Evolutionary conservation across 2,329 filamentous ascomycete genomes (phyloP), one percentile per base, ranked within the genome.

Genomic region (Calonectria pteridis): DNA sequence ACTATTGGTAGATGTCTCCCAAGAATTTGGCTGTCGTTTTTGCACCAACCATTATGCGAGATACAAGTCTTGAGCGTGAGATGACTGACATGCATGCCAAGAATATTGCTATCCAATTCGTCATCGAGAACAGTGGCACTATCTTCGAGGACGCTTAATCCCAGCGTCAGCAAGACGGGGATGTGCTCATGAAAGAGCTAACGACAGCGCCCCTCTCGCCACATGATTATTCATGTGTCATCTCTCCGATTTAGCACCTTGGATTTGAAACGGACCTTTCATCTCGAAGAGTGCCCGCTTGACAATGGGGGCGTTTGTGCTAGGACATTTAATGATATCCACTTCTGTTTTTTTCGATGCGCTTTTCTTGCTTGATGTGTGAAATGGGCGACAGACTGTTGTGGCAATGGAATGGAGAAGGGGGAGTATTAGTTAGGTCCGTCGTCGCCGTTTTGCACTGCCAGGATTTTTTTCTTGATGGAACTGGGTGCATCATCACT

Each of bases 21-120:
- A 94, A 97, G 85, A 99, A 99, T 82, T 87, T 98, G 74, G 95
- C 97, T 4, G 97, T 99, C 51, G 97, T 99, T 46, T 99, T 99
- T 83, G 97, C 97, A 11, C 97, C 97, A 10, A 99, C 97, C 1
- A 97, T 99, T 79, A 98, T 99, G 95, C 92, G 96, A 78, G 95
- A 97, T 71, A 90, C 93, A 82, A 96, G 93, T 81, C 91, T 98
- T 74, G 95, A 98, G 84, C 93, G 95, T 74, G 97, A 99, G 84
- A 97, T 99, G 92, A 96, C 93, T 35, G 97, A 99, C 83, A 98
- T 98, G 89, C 94, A 97, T 83, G 91, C 93, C 79, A 98, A 98
- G 89, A 98, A 98, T 79, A 90, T 94, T 76, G 95, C 95, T 7
- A 93, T 98, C 77, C 96, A 98, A 86, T 98, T 97, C 80, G 89